Evolutionary conservation across 202 grass and related monocot species (phyloP), one percentile per base, ranked within the genome.

Genomic region (Elaeis oleifera): DNA sequence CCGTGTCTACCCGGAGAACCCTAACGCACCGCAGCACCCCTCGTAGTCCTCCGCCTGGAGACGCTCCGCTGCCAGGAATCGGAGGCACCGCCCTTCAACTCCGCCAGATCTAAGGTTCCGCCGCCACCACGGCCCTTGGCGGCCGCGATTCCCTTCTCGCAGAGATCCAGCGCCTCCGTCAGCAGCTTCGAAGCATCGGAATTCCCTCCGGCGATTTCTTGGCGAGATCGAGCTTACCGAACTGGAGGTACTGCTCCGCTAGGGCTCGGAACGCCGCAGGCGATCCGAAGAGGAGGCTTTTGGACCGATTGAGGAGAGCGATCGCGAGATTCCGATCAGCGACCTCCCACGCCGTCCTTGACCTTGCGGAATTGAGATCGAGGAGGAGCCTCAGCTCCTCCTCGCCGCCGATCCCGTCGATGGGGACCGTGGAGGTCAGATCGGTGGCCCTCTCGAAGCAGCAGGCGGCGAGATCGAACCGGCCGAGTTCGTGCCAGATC

Each of bases 361-460:
- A 83, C 44, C 94, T 74, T 20, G 82, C 74, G 32, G 94, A 62
- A 60, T 89, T 86, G 52, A 99, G 74, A 50, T 76, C 66, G 51
- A 99, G 69, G 9, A 89, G 23, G 44, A 94, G 65, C 52, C 4
- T 24, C 26, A 69, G 79, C 60, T 89, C 82, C 18, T 78, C 84
- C 19, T 79, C 72, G 16, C 69, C 72, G 49, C 16, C 68, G 27
- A 71, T 62, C 28, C 49, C 49, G 2, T 19, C 57, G 17, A 23
- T 17, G 16, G 54, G 65, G 52, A 28, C 59, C 19, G 70, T 69
- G 31, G 80, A 85, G 1, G 83, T 75, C 5, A 99, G 65, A 26
- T 84, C 80, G 58, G 85, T 99, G 63, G 70, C 94, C 74, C 87
- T 87, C 85, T 99, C 88, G 64, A 94, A 99, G 77, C 88, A 99